Base-by-base conservation (phyloP, 2,329 filamentous ascomycete species). In the Ophiocordyceps robertsii region DNA sequence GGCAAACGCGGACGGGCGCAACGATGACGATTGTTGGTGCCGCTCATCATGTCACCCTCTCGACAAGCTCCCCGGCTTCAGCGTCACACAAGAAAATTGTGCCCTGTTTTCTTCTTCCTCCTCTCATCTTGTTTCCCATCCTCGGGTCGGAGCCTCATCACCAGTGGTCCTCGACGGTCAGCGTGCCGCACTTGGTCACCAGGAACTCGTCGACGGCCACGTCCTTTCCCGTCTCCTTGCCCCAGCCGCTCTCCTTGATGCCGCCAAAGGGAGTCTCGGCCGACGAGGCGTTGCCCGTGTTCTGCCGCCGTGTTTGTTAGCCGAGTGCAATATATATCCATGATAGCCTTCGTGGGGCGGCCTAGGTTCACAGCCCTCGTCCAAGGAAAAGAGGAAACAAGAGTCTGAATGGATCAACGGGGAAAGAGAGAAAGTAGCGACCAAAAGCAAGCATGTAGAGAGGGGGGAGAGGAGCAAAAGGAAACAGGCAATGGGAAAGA, bases 221-320 rank as follows among this genome's bases (percentile, higher is more conserved):
- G 27, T 69, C 67, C 46, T 69, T 69, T 35, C 67, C 66, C 1
- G 62, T 64, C 47, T 71, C 67, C 46, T 69, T 70, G 7, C 68
- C 68, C 11, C 59, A 62, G 0, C 67, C 68, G 14, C 63, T 67
- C 40, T 68, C 61, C 47, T 71, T 70, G 49, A 70, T 69, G 1
- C 66, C 68, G 6, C 66, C 67, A 49, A 70, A 71, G 0, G 67
- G 67, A 4, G 62, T 54, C 46, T 70, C 67, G 0, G 65, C 60
- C 0, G 65, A 59, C 0, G 63, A 68, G 12, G 55, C 57, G 41
- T 64, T 67, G 11, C 64, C 61, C 3, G 60, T 57, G 30, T 64
- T 64, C 70, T 57, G 14, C 2, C 29, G 29, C 13, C 9, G 24
- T 27, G 24, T 24, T 4, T 24, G 24, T 27, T 27, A 27, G 24